Base-by-base conservation (phyloP, 179 eudicot genomes). In the Kewa caespitosa region DNA sequence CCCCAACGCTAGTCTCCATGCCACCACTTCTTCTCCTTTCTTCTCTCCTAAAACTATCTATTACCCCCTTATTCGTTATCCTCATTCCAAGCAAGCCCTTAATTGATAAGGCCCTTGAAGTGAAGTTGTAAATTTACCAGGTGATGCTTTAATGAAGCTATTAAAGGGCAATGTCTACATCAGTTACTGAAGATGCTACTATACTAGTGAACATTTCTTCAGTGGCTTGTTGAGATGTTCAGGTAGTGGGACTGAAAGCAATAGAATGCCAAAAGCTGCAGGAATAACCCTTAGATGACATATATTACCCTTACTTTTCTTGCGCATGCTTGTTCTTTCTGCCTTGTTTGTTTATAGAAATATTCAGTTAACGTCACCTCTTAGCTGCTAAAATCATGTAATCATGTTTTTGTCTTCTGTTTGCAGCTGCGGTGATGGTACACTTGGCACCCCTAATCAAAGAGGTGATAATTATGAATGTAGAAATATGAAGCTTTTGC, bases 401-500 rank as follows among this genome's bases (percentile, higher is more conserved):
- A 15, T 57, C 13, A 41, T 66, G 18, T 61, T 67, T 67, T 37
- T 14, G 3, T n/a, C 30, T 67, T 84, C 67, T 60, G 54, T 74
- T 75, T 86, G 86, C 84, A 95, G 99, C 72, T 95, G 99, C 75
- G 99, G 99, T 69, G 99, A 95, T 87, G 99, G 97, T 74, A 90
- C 97, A 69, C 91, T 92, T 80, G 97, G 97, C 68, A 82, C 84
- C 60, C 99, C 99, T 71, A 83, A 85, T 76, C 99, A 95, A 90
- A 85, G 99, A 85, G 97, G 99, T 48, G 99, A 95, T 84, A 95
- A 93, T 80, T 92, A 94, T 80, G 97, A 90, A 83, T 95, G 99
- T 76, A 85, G 97, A 85, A 95, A 95, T 79, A 95, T 95, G 99
- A 95, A 95, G 90, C 97, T 95, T 77, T 88, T 95, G 75, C 93